Conservation (phyloP, 805 yeast genomes). For the Millerozyma miso region DNA sequence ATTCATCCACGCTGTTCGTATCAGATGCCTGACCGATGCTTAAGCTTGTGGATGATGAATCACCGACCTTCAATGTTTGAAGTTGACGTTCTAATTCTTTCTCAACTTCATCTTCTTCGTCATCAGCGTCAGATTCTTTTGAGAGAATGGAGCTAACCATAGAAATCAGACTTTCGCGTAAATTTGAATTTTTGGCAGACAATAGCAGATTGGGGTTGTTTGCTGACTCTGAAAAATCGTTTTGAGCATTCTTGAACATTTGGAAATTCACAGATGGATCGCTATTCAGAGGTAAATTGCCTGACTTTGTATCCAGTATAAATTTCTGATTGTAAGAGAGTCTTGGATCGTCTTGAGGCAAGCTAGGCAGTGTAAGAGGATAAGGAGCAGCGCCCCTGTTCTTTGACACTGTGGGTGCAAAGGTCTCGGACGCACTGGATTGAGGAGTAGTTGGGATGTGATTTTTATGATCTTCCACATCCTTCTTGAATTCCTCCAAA, state of each 20-base stretch:
- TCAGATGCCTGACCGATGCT: neutral
- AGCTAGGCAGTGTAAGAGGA: neutral
- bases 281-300: neutral
- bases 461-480: constrained; percentile 20
- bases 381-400: neutral
- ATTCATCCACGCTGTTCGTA: neutral
- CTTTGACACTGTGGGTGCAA: neutral
- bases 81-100: constrained; percentile 37
- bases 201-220: constrained; percentile 24
- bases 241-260: constrained; percentile 10
- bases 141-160: constrained; percentile 41
- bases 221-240: constrained; percentile 12
- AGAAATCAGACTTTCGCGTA: constrained; percentile 32
- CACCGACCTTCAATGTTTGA: constrained; percentile 26
- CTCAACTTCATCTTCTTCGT: constrained; percentile 31
- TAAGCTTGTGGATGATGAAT: neutral
- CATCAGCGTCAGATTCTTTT: constrained; percentile 24
- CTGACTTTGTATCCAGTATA: neutral
- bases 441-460: constrained; percentile 12
- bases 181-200: neutral
- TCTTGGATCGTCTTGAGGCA: constrained; percentile 2
- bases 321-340: constrained; percentile 1
- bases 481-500: constrained; percentile 25
- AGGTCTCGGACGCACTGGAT: neutral
- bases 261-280: constrained; percentile 12